phyloP scores from a whole-genome alignment of 345 rosid genomes.

The Lumnitzera littorea region DNA sequence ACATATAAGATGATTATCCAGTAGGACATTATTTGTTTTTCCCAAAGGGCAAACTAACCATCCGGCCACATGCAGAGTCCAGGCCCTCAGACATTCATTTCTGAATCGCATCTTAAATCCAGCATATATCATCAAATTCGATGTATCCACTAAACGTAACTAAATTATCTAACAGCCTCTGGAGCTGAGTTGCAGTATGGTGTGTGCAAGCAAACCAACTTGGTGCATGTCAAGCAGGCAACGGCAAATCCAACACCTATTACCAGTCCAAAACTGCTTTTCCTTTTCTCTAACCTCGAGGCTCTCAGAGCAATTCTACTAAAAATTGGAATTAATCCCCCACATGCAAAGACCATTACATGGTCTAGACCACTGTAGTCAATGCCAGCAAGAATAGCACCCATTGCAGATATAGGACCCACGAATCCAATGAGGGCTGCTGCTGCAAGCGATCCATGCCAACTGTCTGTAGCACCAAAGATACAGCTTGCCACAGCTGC shows the following conservation, averaged over 20 bases:
- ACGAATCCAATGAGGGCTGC: constrained; percentile 87
- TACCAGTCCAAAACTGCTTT: constrained; percentile 53
- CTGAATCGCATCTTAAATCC: not conserved
- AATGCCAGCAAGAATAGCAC: constrained; percentile 82
- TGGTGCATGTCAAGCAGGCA: constrained; percentile 77
- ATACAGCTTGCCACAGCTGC: constrained; percentile 98
- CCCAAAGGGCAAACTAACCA: not conserved
- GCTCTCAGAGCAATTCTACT: constrained; percentile 54
- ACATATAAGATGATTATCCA: not conserved
- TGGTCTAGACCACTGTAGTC: constrained; percentile 95
- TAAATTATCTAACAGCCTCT: constrained; percentile 71
- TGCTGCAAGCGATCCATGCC: constrained; percentile 84
- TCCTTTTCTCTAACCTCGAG: constrained; percentile 44
- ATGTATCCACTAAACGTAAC: not conserved
- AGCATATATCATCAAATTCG: not conserved
- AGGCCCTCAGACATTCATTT: not conserved
- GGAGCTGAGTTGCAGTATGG: constrained; percentile 98
- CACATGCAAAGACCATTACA: constrained; percentile 87
- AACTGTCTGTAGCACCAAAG: constrained; percentile 82
- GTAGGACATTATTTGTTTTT: too few species aligned
- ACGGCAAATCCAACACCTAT: constrained; percentile 65
- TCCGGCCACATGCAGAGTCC: not conserved
- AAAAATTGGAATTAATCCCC: constrained; percentile 77
- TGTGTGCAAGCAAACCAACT: constrained; percentile 89
- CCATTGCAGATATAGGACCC: constrained; percentile 87